Evolutionary conservation across 768 basidiomycete species (phyloP).

Genomic region (Rhizopogon vinicolor): DNA sequence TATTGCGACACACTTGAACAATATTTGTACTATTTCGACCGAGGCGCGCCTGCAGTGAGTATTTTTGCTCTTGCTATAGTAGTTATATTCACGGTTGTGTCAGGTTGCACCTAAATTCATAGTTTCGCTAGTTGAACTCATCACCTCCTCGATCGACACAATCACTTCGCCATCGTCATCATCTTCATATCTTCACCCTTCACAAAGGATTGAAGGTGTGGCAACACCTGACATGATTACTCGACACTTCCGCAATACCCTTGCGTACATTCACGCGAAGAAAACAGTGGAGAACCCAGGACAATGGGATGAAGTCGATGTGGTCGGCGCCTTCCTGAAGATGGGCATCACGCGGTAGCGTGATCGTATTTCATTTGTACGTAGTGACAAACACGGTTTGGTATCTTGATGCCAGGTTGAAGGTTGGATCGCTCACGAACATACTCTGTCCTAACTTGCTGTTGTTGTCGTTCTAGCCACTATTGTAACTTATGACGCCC

Average conservation of each 20-base stretch:
- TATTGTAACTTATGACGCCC: background rate
- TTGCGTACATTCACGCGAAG: slow-evolving; percentile 75
- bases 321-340: slow-evolving; percentile 84
- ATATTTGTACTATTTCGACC: slow-evolving; percentile 95
- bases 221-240: slow-evolving; percentile 92
- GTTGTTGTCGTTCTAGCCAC: background rate
- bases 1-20: slow-evolving; percentile 96
- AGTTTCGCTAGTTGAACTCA: slow-evolving; percentile 93
- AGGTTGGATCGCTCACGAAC: background rate
- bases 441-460: slow-evolving; percentile 1
- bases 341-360: slow-evolving; percentile 69
- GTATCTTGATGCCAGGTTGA: background rate
- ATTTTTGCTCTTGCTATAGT: background rate
- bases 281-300: slow-evolving; percentile 40
- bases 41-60: slow-evolving; percentile 84
- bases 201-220: slow-evolving; percentile 87
- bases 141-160: slow-evolving; percentile 90
- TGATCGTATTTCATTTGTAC: background rate
- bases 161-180: slow-evolving; percentile 59
- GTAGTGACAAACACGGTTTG: background rate
- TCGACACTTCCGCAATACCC: slow-evolving; percentile 89
- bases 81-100: background rate
- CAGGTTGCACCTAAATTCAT: slow-evolving; percentile 95
- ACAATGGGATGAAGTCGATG: slow-evolving; percentile 84
- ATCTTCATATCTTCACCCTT: slow-evolving; percentile 70